Evolutionary conservation across 2,329 filamentous ascomycete genomes (phyloP), one percentile per base, ranked within the genome.

Genomic region (Cladosporium colombiae): DNA sequence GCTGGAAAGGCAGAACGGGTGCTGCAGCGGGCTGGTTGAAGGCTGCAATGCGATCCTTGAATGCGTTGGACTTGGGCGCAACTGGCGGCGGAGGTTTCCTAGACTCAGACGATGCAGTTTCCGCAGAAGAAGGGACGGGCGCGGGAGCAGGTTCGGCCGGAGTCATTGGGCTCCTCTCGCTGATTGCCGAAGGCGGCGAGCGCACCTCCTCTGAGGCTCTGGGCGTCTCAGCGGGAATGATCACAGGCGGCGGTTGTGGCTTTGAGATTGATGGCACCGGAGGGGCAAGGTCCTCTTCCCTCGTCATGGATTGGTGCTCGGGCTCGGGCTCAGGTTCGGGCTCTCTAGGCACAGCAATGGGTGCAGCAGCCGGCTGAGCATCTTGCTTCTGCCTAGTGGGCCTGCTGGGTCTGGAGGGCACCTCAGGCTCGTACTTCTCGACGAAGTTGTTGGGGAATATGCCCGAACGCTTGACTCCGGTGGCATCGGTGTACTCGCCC

Each of bases 391-490:
- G 80, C 70, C 91, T 89, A 66, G 78, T 81, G 18, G 87, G 83
- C 74, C 95, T 88, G 69, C 87, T 85, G 66, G 95, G 95, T 66
- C 95, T 88, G 67, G 93, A 92, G 67, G 95, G 95, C 69, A 94
- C 90, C 65, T 89, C 90, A 44, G 95, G 95, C 78, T 98, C 94
- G 79, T 92, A 96, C 80, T 90, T 92, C 80, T 99, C 95, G 75
- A 99, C 95, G 77, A 99, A 99, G 81, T 98, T 99, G 77, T 91
- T 90, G 61, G 93, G 94, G 78, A 97, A 98, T 73, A 97, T 91
- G 71, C 94, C 94, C 75, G 93, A 89, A 76, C 89, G 86, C 79
- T 89, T 92, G 69, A 79, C 80, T 65, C 95, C 95, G 62, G 84
- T 80, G 67, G 88, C 87, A 79, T 96, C 91, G 69, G 88, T 82